These are phyloP conservation scores for Artemisia argyi DNA, from an alignment of 129 eudicot species.

Conservation along the genomic window DNA sequence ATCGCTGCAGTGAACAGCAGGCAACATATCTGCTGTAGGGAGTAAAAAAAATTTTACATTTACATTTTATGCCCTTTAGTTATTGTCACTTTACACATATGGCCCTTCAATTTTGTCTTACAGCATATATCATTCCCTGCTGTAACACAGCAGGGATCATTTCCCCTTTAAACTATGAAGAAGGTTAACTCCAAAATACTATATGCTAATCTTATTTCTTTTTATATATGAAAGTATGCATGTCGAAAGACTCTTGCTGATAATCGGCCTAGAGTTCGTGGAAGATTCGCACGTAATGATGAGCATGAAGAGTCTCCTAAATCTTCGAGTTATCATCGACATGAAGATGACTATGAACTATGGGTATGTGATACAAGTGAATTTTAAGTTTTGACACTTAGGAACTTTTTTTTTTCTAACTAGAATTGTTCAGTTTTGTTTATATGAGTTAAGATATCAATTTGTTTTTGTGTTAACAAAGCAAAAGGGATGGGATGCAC, in stretches of 20 bases:
- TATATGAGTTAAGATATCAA: not conserved
- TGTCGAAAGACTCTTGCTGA: constrained; percentile 95
- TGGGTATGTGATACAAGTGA: constrained; percentile 51
- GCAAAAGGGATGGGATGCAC: not conserved
- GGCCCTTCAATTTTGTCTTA: too few species aligned
- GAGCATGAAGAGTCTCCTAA: constrained; percentile 65
- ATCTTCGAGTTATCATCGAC: constrained; percentile 43
- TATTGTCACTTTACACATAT: too few species aligned
- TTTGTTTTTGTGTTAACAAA: too few species aligned
- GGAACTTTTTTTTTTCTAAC: not conserved
- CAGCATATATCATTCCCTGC: too few species aligned
- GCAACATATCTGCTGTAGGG: too few species aligned
- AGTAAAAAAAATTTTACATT: too few species aligned
- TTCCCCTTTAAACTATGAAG: too few species aligned
- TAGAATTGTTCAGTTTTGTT: not conserved
- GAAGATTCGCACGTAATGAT: constrained; percentile 89
- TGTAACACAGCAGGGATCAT: too few species aligned
- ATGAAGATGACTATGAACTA: constrained; percentile 70
- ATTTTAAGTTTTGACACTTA: not conserved
- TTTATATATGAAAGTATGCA: constrained; percentile 53
- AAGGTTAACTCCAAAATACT: too few species aligned
- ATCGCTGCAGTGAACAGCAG: too few species aligned
- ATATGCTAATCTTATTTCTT: not conserved
- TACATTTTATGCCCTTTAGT: too few species aligned
- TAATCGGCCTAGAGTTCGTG: constrained; percentile 85